Conservation (phyloP, 164 flowering plant genomes). For the Magnolia kwangsiensis region DNA sequence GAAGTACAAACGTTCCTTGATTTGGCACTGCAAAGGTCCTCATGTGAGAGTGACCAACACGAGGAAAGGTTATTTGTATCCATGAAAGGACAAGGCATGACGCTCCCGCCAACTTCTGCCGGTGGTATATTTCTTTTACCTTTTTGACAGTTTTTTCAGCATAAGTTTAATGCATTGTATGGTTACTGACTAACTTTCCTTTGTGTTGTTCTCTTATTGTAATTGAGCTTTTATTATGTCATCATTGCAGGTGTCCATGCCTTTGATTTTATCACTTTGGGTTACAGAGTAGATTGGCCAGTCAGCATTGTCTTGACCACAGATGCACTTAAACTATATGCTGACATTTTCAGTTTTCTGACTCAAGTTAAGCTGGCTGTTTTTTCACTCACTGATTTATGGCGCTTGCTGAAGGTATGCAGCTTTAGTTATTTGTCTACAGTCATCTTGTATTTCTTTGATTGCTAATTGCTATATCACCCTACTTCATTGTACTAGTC, state of each 20-base stretch:
- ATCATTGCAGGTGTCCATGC: conserved; percentile 60
- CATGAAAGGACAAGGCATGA: conserved; percentile 38
- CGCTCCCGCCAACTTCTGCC: conserved; percentile 39
- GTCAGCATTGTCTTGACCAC: conserved; percentile 67
- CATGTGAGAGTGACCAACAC: conserved; percentile 67
- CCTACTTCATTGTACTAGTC: background rate
- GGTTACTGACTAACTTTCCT: background rate
- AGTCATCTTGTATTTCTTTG: background rate
- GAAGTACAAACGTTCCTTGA: conserved; percentile 83
- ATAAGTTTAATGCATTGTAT: background rate
- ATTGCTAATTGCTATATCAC: background rate
- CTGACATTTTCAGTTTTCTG: conserved; percentile 74
- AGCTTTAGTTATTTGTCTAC: background rate
- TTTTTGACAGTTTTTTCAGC: background rate
- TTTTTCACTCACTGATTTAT: conserved; percentile 66
- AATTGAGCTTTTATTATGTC: background rate
- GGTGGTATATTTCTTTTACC: conserved; percentile 34
- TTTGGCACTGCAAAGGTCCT: conserved; percentile 75
- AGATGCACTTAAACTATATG: conserved; percentile 60
- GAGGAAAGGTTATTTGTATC: conserved; percentile 74
- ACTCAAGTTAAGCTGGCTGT: conserved; percentile 82
- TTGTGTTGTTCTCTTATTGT: background rate
- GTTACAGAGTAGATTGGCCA: conserved; percentile 93
- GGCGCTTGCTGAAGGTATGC: conserved; percentile 79
- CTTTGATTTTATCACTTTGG: conserved; percentile 73